Evolutionary conservation across 106 monocot genomes (phyloP), one percentile per base, ranked within the genome.

Genomic region (Platanthera guangdongensis): DNA sequence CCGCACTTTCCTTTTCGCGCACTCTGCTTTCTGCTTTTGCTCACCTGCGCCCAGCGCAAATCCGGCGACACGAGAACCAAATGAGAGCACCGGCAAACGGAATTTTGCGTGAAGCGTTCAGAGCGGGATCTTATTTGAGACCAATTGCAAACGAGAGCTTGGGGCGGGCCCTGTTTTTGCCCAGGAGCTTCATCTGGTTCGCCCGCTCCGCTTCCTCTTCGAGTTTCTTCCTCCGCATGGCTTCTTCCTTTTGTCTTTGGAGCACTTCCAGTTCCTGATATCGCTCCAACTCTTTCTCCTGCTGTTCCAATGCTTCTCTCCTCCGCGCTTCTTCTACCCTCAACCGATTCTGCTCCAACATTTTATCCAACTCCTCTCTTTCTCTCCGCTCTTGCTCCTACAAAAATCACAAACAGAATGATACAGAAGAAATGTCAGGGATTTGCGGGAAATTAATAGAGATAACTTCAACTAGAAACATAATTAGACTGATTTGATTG

Each of bases 111-210:
- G 39, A 39, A 39, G 1, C 39, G 39, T 39, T 39, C 1, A 39
- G 39, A 39, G 39, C 39, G 39, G 39, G 39, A 39, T 65, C 65
- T 87, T 60, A 96, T 82, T 93, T 96, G 30, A 84, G 77, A 11
- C 92, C 92, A 48, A 96, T 63, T 4, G 74, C 93, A 50, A 97
- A 97, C 7, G 96, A 91, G 71, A 97, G 73, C 79, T 97, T 97
- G 8, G 96, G 93, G 0, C 96, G 87, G 14, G 93, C 89, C 81
- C 89, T 97, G 79, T 93, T 97, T 84, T 97, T 97, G 22, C 93
- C 96, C 73, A 97, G 74, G 21, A 97, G 80, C 81, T 89, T 89
- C 93, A 93, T 97, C 78, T 93, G 96, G 48, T 89, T 97, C 9
- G 89, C 83, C 80, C 75, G 84, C 74, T 93, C 85, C 65, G 93